These are phyloP conservation scores for Diversispora epigaea DNA, from an alignment of 192 early-diverging fungal species.

Conservation along the genomic window DNA sequence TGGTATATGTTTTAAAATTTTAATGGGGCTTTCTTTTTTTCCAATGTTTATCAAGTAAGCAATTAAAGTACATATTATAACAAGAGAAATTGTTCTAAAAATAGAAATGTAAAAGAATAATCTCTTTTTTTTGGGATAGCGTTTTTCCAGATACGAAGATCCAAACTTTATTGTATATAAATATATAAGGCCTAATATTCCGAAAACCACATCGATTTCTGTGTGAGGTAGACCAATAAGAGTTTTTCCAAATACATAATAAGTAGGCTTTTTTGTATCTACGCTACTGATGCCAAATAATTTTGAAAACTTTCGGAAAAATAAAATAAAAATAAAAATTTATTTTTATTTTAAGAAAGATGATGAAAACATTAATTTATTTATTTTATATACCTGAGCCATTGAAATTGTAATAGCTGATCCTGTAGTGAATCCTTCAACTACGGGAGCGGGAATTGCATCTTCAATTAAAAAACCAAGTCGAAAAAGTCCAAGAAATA, in stretches of 20 bases:
- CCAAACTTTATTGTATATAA: slow-evolving; percentile 45
- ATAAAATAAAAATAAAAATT: neutral
- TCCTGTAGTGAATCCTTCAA: slow-evolving; percentile 87
- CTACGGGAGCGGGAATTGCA: slow-evolving; percentile 80
- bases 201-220: slow-evolving; percentile 61
- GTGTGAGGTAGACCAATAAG: slow-evolving; percentile 44
- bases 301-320: slow-evolving; percentile 35
- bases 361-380: neutral
- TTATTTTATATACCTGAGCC: slow-evolving; percentile 50
- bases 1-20: slow-evolving; percentile 73
- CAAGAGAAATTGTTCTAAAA: slow-evolving; percentile 70
- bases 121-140: slow-evolving; percentile 50
- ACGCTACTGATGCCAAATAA: slow-evolving; percentile 77
- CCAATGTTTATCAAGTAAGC: slow-evolving; percentile 63
- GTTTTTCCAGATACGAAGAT: slow-evolving; percentile 33
- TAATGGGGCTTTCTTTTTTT: slow-evolving; percentile 45
- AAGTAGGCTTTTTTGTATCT: slow-evolving; percentile 72
- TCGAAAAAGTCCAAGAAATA: slow-evolving; percentile 73
- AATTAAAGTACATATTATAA: slow-evolving; percentile 72
- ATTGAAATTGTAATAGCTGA: slow-evolving; percentile 78
- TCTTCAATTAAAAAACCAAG: slow-evolving; percentile 80
- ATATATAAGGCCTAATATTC: slow-evolving; percentile 47
- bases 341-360: neutral
- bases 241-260: slow-evolving; percentile 74
- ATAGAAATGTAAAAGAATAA: slow-evolving; percentile 67